These are phyloP conservation scores for Bromus sterilis DNA, from an alignment of 176 grass and related monocot species.

Conservation along the genomic window DNA sequence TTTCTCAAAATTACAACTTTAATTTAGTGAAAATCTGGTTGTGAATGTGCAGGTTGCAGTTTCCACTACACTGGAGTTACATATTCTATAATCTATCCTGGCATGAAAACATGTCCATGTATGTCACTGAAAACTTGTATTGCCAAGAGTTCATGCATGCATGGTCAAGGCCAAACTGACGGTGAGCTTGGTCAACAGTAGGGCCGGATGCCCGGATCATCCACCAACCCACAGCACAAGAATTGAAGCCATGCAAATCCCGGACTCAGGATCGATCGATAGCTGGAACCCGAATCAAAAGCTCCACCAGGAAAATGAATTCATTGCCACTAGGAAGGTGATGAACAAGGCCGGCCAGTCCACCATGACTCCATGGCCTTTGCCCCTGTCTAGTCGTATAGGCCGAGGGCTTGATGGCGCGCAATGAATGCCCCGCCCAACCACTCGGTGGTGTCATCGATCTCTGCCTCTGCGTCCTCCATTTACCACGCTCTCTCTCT, in stretches of 20 bases:
- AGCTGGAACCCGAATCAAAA: neutral
- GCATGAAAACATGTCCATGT: neutral
- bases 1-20: too few relatives aligned
- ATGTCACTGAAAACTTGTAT: neutral
- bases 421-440: constrained; percentile 39
- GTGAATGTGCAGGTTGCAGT: too few relatives aligned
- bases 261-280: neutral
- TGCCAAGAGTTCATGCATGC: neutral
- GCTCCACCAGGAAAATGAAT: neutral
- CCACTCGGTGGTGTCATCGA: constrained; percentile 31
- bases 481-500: constrained; percentile 18
- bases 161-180: neutral
- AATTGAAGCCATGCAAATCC: neutral
- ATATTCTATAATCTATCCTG: neutral
- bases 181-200: neutral
- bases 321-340: neutral
- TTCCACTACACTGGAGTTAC: too few relatives aligned
- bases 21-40: too few relatives aligned
- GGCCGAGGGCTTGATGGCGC: neutral
- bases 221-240: neutral
- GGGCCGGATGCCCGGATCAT: neutral
- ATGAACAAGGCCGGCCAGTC: neutral
- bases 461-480: constrained; percentile 22
- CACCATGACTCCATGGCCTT: neutral
- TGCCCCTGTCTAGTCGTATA: neutral